Percentiles rank a stretch among this genome's conserved stretches.
Conservation (phyloP, 331 rosid genomes). For the Stylosanthes scabra region DNA sequence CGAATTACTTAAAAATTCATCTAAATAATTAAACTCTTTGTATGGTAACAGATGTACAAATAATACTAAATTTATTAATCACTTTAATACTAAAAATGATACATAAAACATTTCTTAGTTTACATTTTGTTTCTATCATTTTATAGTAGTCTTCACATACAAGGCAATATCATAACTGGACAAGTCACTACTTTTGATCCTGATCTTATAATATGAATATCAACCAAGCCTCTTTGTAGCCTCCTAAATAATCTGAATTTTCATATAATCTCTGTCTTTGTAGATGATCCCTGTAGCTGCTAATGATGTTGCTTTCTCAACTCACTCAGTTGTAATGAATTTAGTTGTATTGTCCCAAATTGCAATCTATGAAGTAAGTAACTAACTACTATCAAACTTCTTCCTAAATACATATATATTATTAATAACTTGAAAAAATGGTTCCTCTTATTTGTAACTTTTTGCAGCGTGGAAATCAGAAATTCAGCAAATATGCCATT, state of each 20-base stretch:
- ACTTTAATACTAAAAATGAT: too few relatives aligned
- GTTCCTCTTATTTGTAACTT: background rate
- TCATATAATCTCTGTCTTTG: background rate
- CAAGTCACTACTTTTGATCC: background rate
- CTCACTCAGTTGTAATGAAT: constrained; percentile 64
- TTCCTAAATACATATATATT: background rate
- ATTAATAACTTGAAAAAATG: background rate
- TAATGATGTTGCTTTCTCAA: constrained; percentile 74
- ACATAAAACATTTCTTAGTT: background rate
- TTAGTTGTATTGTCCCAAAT: constrained; percentile 59
- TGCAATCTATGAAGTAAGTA: constrained; percentile 74
- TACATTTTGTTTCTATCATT: background rate
- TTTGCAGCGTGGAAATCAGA: constrained; percentile 76
- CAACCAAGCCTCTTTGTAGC: too few relatives aligned
- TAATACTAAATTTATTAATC: too few relatives aligned
- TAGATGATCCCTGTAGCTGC: constrained; percentile 62
- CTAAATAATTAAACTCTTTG: too few relatives aligned
- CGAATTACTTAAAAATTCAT: too few relatives aligned
- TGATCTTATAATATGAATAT: background rate
- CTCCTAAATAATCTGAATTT: too few relatives aligned
- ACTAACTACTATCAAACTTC: constrained; percentile 26
- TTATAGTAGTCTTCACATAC: background rate
- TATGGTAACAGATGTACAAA: too few relatives aligned
- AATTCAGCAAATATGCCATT: constrained; percentile 54
- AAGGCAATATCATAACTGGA: background rate